phyloP scores from a whole-genome alignment of 768 basidiomycete species.

The Hemileccinum impolitum region DNA sequence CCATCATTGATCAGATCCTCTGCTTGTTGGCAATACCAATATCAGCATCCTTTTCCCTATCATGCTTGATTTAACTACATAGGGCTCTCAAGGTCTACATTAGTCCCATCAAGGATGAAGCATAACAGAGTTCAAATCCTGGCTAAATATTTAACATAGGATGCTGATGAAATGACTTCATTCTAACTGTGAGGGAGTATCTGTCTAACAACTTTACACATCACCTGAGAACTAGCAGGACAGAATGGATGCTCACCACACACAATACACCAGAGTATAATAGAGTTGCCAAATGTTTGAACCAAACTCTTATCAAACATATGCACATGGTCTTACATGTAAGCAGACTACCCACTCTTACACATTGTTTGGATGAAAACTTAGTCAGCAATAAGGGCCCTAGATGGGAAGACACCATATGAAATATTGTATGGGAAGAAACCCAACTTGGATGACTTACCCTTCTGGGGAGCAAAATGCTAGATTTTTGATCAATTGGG shows the following conservation, averaged over 20 bases:
- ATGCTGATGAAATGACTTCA: neutral
- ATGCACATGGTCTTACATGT: neutral
- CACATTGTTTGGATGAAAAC: slow-evolving; percentile 2
- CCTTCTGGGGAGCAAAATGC: slow-evolving; percentile 19
- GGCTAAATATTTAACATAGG: neutral
- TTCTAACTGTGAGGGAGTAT: neutral
- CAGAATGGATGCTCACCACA: neutral
- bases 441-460: slow-evolving; percentile 21
- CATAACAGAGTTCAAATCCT: too few species aligned
- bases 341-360: neutral
- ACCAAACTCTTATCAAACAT: neutral
- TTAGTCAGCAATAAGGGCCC: neutral
- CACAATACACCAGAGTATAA: neutral
- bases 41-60: too few species aligned
- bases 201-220: neutral
- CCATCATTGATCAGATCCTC: too few species aligned
- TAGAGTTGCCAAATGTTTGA: neutral
- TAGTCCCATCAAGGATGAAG: too few species aligned
- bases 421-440: slow-evolving; percentile 18
- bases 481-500: slow-evolving; percentile 21
- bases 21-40: too few species aligned
- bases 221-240: neutral
- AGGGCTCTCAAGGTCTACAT: too few species aligned
- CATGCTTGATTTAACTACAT: too few species aligned
- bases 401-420: slow-evolving; percentile 5